These are phyloP conservation scores for Allomyces macrogynus DNA, from an alignment of 192 early-diverging fungal species.

Conservation along the genomic window DNA sequence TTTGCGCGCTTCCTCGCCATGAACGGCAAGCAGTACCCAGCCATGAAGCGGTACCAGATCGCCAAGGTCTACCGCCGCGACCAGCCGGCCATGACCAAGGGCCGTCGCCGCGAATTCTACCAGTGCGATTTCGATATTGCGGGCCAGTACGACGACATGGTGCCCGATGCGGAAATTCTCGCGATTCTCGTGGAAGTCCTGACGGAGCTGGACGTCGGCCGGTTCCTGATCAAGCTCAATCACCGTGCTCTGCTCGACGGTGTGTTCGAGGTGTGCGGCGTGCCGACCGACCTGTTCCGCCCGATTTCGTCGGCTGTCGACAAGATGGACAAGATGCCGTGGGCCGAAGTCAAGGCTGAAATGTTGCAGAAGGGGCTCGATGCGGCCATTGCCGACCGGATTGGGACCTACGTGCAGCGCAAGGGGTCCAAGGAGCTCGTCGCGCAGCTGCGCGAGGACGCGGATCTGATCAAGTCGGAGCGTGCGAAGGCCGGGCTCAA, in stretches of 20 bases:
- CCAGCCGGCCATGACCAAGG: conserved; percentile 95
- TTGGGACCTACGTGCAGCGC: conserved; percentile 80
- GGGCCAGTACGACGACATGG: conserved; percentile 80
- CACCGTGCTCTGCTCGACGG: conserved; percentile 94
- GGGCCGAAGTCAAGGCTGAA: conserved; percentile 82
- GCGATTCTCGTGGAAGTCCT: conserved; percentile 65
- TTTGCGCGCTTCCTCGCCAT: conserved; percentile 91
- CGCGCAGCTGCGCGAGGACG: conserved; percentile 42
- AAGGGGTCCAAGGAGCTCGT: conserved; percentile 52
- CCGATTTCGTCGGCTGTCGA: conserved; percentile 93
- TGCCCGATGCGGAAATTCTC: conserved; percentile 86
- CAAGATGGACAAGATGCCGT: conserved; percentile 92
- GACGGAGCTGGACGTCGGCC: conserved; percentile 54
- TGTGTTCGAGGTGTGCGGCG: conserved; percentile 90
- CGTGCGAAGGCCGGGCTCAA: conserved; percentile 57
- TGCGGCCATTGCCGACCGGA: conserved; percentile 59
- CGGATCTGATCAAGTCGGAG: conserved; percentile 37
- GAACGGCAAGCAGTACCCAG: conserved; percentile 60
- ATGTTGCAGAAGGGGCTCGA: conserved; percentile 88
- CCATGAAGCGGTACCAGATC: conserved; percentile 92
- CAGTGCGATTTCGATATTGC: conserved; percentile 99
- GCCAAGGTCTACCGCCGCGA: conserved; percentile 96
- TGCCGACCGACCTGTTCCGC: conserved; percentile 68
- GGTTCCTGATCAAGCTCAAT: conserved; percentile 85
- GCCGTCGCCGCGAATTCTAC: conserved; percentile 93